Conservation (phyloP, 2,329 filamentous ascomycete species). For the Chrysoporthe puriensis region DNA sequence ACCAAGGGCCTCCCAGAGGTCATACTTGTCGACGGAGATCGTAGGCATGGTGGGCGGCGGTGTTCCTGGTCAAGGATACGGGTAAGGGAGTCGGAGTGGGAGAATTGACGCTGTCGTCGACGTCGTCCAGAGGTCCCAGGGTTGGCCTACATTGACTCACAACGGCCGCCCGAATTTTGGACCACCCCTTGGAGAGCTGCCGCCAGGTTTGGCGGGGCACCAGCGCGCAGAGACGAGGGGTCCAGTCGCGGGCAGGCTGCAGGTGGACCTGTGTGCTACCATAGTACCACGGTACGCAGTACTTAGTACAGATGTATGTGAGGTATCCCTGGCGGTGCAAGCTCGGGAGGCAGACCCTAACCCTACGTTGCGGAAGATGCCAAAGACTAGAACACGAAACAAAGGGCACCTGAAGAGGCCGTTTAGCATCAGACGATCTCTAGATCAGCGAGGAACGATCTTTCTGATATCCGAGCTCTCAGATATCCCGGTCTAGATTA, state of each 20-base stretch:
- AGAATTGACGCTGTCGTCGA: conserved; percentile 3
- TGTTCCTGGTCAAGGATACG: conserved; percentile 15
- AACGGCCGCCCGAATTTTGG: conserved; percentile 24
- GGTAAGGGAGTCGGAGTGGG: conserved; percentile 1
- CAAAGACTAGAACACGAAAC: too few species aligned
- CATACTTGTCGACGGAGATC: conserved; percentile 94
- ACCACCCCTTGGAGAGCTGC: conserved; percentile 13
- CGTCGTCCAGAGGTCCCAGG: conserved; percentile 15
- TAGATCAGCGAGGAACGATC: too few species aligned
- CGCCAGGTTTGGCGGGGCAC: conserved; percentile 14
- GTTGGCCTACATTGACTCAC: conserved; percentile 22
- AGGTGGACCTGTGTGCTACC: background rate
- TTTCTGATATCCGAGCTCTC: too few species aligned
- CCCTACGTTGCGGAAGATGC: too few species aligned
- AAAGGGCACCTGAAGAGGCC: too few species aligned
- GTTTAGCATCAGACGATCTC: too few species aligned
- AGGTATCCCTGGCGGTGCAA: background rate
- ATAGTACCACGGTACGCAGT: background rate
- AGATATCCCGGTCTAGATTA: too few species aligned
- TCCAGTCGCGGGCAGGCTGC: conserved; percentile 17
- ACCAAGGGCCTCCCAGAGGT: conserved; percentile 90
- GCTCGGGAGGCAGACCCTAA: too few species aligned
- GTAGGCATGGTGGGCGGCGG: conserved; percentile 76
- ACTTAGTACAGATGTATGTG: background rate
- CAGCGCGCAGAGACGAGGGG: background rate